These are phyloP conservation scores for Bidens hawaiensis DNA, from an alignment of 140 eudicot genomes.

Conservation along the genomic window DNA sequence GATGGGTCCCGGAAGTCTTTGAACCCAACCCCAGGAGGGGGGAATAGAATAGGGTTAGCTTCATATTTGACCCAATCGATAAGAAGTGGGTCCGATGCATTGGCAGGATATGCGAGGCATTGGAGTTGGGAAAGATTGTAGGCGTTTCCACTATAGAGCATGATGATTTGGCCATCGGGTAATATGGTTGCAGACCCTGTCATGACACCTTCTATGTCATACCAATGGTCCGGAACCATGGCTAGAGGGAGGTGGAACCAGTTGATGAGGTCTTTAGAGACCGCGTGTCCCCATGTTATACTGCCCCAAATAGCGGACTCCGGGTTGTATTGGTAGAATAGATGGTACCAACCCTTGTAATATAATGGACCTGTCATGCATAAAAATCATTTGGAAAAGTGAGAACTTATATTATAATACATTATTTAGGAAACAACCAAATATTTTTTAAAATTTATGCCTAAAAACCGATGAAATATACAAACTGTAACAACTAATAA, in stretches of 20 bases:
- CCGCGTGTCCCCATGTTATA: constrained; percentile 56
- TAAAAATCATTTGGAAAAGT: neutral
- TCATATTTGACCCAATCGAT: constrained; percentile 9
- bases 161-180: constrained; percentile 29
- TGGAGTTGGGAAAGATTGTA: constrained; percentile 27
- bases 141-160: constrained; percentile 39
- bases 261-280: constrained; percentile 41
- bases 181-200: constrained; percentile 44
- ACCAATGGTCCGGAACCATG: constrained; percentile 36
- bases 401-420: too few species aligned
- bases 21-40: constrained; percentile 30
- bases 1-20: constrained; percentile 43
- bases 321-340: constrained; percentile 43
- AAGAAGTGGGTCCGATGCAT: constrained; percentile 8
- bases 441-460: too few species aligned
- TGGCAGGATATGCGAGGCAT: constrained; percentile 31
- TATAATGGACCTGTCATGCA: constrained; percentile 29
- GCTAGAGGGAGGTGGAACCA: constrained; percentile 42
- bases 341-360: constrained; percentile 41
- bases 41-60: constrained; percentile 30
- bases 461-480: too few species aligned
- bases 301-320: constrained; percentile 45
- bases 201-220: constrained; percentile 36
- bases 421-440: too few species aligned
- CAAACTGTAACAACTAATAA: too few species aligned